Evolutionary conservation across 805 yeast species (phyloP).

Genomic region (Blastobotrys chiropterorum): DNA sequence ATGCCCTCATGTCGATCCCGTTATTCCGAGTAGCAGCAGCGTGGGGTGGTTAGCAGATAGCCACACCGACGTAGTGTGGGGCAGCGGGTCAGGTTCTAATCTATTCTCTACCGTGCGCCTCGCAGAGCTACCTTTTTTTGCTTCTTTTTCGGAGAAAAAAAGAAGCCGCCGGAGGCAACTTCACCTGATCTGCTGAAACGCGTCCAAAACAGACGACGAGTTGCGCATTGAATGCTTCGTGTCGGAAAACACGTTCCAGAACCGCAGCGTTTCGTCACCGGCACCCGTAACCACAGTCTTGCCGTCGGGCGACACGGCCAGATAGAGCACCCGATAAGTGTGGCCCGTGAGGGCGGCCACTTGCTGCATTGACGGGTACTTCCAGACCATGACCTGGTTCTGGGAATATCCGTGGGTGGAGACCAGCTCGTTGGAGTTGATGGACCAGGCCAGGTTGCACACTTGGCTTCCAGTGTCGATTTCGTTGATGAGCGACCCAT

Average conservation of each 20-base stretch:
- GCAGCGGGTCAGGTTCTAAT: no score
- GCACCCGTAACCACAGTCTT: conserved; percentile 97
- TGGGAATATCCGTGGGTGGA: conserved; percentile 92
- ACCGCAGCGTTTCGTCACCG: conserved; percentile 92
- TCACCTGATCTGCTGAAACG: conserved; percentile 20
- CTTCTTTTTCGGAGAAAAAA: no score
- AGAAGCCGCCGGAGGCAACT: neutral
- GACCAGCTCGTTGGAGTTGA: conserved; percentile 84
- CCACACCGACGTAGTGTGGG: no score
- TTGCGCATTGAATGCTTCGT: conserved; percentile 7
- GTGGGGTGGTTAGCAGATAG: no score
- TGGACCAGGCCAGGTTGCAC: conserved; percentile 90
- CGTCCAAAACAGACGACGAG: conserved; percentile 14
- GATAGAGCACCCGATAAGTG: conserved; percentile 82
- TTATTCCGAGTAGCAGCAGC: no score
- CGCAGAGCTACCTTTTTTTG: no score
- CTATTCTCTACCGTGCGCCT: no score
- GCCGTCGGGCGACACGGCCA: conserved; percentile 92
- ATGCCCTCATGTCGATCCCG: no score
- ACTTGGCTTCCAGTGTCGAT: conserved; percentile 96
- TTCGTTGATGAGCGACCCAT: conserved; percentile 66
- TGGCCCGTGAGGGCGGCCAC: conserved; percentile 93
- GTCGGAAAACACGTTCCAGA: conserved; percentile 92
- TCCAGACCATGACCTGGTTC: conserved; percentile 90
- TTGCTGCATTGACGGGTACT: conserved; percentile 87